Base-by-base conservation (phyloP, 2,329 filamentous ascomycete species). In the Pseudogymnoascus sp. region DNA sequence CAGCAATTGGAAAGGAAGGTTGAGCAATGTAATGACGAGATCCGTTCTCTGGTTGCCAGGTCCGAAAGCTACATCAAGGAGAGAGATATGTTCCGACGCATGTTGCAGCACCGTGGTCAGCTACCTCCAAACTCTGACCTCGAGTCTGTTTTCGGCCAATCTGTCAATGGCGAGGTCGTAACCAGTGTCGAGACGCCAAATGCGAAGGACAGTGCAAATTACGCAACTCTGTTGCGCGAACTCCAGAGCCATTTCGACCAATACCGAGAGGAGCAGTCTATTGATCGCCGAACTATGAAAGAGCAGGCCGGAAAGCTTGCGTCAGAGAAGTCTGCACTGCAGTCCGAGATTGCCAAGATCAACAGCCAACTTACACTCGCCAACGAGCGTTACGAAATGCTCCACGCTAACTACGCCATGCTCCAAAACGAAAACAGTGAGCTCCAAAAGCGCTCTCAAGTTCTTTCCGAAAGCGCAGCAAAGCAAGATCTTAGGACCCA, bases 61-160 rank as follows among this genome's bases (percentile, higher is more conserved):
- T 90, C 92, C 68, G 91, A 96, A 79, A 96, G 91, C 75, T 96
- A 96, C 75, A 92, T 95, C 74, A 91, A 92, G 71, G 95, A 99
- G 78, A 88, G 95, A 67, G 93, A 99, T 74, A 97, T 97, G 85
- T 98, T 97, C 87, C 88, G 93, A 21, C 92, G 93, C 62, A 93
- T 98, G 80, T 84, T 97, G 31, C 90, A 93, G 69, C 90, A 95
- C 67, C 83, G 86, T 65, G 85, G 86, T 16, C 83, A 86, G 65
- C 65, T 83, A 76, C 87, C 77, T 74, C 81, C 72, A 72, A 83
- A 73, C 73, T 84, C 74, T 11, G 88, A 92, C 66, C 79, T 89
- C 45, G 82, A 84, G 14, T 87, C 87, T 1, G 81, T 87, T 61
- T 87, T 96, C 72, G 90, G 89, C 1, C 86, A 88, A 69, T 90